Evolutionary conservation across 2,329 filamentous ascomycete species (phyloP), one percentile per base, ranked within the genome.

Genomic region (Aspergillus melleus): DNA sequence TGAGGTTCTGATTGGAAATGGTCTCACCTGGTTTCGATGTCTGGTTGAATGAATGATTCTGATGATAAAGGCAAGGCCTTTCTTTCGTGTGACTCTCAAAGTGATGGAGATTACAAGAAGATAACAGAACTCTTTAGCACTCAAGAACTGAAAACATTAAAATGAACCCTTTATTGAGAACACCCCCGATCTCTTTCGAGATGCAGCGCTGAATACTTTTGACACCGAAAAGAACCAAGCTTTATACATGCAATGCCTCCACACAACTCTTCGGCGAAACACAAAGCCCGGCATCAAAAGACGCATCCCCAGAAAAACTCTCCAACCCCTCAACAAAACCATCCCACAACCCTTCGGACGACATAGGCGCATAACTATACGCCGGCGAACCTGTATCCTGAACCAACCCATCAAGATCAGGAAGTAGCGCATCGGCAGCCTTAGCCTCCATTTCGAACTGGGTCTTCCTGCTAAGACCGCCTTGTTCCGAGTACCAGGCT

Each of bases 401-500:
- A 6, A 65, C 22, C 1, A 66, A 26, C 4, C 49, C 24, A 2
- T 57, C 36, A 14, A 68, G 46, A 39, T 59, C 32, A 2, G 61
- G 61, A 6, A 66, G 57, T 19, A 63, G 51, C 6, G 55, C 56
- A 56, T 64, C 57, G 1, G 49, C 42, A 0, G 63, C 63, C 20
- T 52, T 54, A 10, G 53, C n/a, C 32, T 68, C 65, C 55, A 61
- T 61, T n/a, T 58, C 49, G 9, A 47, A 39, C 52, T 61, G 59
- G 5, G 30, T 30, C 32, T 46, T 49, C 6, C 65, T 54, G 12
- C 20, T 55, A 5, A 61, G 36, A 16, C 47, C 57, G 2, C 52
- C 58, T 5, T 68, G 54, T 22, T 68, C 58, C 1, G 51, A 44
- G 22, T 64, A 68, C 65, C 65, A 68, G 16, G 52, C 57, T 1